Conservation (phyloP, 495 filamentous ascomycete species). For the Neurospora intermedia region DNA sequence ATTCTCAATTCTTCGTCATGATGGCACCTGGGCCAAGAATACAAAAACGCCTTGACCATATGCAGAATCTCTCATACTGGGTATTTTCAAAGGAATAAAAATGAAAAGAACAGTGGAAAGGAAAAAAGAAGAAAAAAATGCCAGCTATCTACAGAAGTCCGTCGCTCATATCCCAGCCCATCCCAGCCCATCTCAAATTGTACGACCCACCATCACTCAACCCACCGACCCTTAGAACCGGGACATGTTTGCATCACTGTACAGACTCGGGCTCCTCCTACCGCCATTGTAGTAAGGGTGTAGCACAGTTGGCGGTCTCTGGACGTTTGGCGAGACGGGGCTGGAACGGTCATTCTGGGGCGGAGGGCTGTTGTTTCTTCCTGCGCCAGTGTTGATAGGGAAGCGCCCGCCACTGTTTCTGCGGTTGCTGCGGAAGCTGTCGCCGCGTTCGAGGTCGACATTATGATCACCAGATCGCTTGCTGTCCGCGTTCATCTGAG, state of each 20-base stretch:
- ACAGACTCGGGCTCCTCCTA: constrained; percentile 16
- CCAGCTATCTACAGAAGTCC: background rate
- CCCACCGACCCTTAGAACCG: constrained; percentile 12
- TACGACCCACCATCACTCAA: background rate
- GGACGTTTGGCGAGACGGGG: constrained; percentile 37
- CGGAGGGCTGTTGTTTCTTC: background rate
- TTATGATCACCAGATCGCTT: background rate
- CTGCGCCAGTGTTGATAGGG: background rate
- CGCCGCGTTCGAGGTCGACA: constrained; percentile 22
- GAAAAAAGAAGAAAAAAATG: background rate
- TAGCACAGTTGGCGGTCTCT: constrained; percentile 39
- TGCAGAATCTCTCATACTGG: background rate
- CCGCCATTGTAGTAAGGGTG: constrained; percentile 34
- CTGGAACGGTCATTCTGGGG: constrained; percentile 30
- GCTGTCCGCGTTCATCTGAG: background rate
- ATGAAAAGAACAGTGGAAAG: background rate
- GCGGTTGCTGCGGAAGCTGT: constrained; percentile 1
- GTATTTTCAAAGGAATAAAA: background rate
- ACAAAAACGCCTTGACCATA: background rate
- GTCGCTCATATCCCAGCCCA: background rate
- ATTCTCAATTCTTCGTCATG: background rate
- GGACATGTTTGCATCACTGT: constrained; percentile 37
- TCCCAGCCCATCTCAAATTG: background rate
- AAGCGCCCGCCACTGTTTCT: background rate
- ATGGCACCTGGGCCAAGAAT: background rate